These are phyloP conservation scores for Scheffersomyces quercinus DNA, from an alignment of 1,139 yeast species.

Conservation along the genomic window DNA sequence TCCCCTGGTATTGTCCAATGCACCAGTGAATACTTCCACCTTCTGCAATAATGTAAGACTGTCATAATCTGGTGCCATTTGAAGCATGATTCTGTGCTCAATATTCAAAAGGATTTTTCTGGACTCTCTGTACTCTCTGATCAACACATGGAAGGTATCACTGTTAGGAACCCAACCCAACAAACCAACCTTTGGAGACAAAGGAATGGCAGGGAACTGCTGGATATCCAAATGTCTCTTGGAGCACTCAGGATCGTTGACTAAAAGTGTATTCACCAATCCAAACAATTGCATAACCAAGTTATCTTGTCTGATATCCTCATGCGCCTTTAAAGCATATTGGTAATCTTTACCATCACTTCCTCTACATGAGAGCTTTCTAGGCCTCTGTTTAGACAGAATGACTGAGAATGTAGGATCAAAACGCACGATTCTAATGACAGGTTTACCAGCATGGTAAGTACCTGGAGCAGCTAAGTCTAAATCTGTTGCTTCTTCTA, in stretches of 20 bases:
- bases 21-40: slow-evolving; percentile 95
- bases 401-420: slow-evolving; percentile 88
- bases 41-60: slow-evolving; percentile 84
- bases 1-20: slow-evolving; percentile 92
- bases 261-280: slow-evolving; percentile 83
- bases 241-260: slow-evolving; percentile 93
- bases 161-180: slow-evolving; percentile 97
- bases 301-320: slow-evolving; percentile 96
- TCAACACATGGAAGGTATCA: slow-evolving; percentile 93
- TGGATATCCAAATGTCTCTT: slow-evolving; percentile 94
- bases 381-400: slow-evolving; percentile 93
- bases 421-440: slow-evolving; percentile 69
- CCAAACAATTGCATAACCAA: slow-evolving; percentile 98
- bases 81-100: slow-evolving; percentile 93
- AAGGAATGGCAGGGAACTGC: slow-evolving; percentile 87
- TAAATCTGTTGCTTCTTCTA: slow-evolving; percentile 74
- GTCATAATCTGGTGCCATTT: slow-evolving; percentile 98
- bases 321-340: slow-evolving; percentile 88
- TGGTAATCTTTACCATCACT: slow-evolving; percentile 90
- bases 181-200: slow-evolving; percentile 96
- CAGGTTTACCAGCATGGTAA: slow-evolving; percentile 80
- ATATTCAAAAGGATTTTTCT: slow-evolving; percentile 86
- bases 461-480: slow-evolving; percentile 95
- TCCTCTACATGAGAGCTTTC: slow-evolving; percentile 76
- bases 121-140: slow-evolving; percentile 89